Evolutionary conservation across 208 protist genomes (phyloP).

Genomic region (Herpetomonas tarakana): DNA sequence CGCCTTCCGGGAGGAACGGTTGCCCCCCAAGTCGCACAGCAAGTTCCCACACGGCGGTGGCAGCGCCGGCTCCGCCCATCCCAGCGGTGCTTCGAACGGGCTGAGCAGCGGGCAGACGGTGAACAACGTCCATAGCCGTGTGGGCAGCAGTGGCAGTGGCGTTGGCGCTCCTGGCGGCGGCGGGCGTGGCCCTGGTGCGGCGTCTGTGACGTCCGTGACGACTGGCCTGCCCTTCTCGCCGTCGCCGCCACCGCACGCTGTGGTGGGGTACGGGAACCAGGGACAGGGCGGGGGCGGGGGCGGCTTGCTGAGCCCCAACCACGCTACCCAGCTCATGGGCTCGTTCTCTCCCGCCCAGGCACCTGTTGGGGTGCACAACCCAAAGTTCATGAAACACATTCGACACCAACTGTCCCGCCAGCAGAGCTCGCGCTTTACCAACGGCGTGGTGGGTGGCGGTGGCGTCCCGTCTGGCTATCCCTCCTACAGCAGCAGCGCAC

Average conservation of each 20-base stretch:
- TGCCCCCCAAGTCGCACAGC: constrained; percentile 40
- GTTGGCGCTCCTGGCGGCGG: not conserved
- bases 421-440: constrained; percentile 18
- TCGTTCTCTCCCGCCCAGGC: not conserved
- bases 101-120: too few species aligned
- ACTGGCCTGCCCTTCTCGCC: not conserved
- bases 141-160: not conserved
- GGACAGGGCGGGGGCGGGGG: too few species aligned
- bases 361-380: constrained; percentile 1
- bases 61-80: not conserved
- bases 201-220: not conserved
- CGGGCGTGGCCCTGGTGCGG: not conserved
- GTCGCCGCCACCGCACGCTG: not conserved
- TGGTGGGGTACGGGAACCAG: too few species aligned
- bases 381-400: constrained; percentile 27
- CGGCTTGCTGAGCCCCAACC: not conserved
- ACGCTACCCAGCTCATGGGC: not conserved
- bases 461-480: not conserved
- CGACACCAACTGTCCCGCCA: constrained; percentile 15
- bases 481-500: not conserved
- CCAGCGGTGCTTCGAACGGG: too few species aligned
- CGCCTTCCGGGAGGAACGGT: constrained; percentile 22
- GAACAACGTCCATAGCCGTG: too few species aligned
- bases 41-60: not conserved
- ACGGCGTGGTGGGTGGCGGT: not conserved